Evolutionary conservation across 2,329 filamentous ascomycete genomes (phyloP), one percentile per base, ranked within the genome.

Genomic region (Fusarium metavorans): DNA sequence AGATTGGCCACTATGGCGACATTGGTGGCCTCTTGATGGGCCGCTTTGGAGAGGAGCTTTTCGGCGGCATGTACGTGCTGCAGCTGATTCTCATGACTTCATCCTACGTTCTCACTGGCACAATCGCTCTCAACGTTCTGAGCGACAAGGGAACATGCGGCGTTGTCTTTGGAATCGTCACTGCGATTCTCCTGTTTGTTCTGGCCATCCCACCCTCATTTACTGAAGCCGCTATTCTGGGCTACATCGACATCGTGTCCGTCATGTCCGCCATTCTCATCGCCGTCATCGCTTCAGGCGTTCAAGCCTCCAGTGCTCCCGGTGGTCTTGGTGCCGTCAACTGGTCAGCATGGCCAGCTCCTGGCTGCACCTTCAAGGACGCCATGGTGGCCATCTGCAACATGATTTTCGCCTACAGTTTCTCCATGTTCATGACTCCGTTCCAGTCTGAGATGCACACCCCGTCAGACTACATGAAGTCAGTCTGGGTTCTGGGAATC

Each of bases 31-130:
- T 93, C 39, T 83, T 93, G 54, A 84, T 85, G 64, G 92, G 92
- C 2, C 82, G 81, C 14, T 82, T 87, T 32, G 90, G 89, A 0
- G 86, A 88, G 62, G 88, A 91, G 77, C 73, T 93, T 43, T 83
- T 92, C 59, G 89, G 89, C 18, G 79, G 84, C 59, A 88, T 87
- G 48, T 89, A 91, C 75, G 82, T 87, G 18, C 79, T 92, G 16
- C 89, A 92, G 80, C 83, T 93, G n/a, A 81, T 92, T 48, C 92
- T 93, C 82, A 87, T 92, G 79, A 90, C 91, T 83, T 89, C 87
- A 16, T 91, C 90, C 27, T 92, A 93, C 80, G 83, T 92, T 48
- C 83, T 93, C 64, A 92, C 90, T 0, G 92, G 92, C 75, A 86
- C 86, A 23, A 90, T 92, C 73, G 91, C 90, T 72, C 87, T 92